Evolutionary conservation across 805 yeast species (phyloP).

Genomic region (Groenewaldozyma salmanticensis): DNA sequence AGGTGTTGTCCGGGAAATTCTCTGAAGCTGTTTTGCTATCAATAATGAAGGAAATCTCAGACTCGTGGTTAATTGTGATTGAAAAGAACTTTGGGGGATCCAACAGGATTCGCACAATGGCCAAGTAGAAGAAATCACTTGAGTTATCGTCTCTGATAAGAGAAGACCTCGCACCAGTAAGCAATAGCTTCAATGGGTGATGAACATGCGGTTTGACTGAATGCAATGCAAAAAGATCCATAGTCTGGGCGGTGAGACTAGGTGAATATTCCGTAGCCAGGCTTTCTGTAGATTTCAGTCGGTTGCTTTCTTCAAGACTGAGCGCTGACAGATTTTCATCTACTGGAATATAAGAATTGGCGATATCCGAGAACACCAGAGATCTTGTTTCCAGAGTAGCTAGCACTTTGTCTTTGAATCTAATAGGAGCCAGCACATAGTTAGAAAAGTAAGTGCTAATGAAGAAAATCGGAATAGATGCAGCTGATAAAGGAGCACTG

Average conservation of each 20-base stretch:
- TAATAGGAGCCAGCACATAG: slow-evolving; percentile 48
- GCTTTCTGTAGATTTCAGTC: slow-evolving; percentile 2
- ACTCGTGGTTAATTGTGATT: slow-evolving; percentile 21
- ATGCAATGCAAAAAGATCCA: slow-evolving; percentile 16
- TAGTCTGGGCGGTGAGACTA: slow-evolving; percentile 5
- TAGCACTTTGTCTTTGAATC: slow-evolving; percentile 36
- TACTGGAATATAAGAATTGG: slow-evolving; percentile 33
- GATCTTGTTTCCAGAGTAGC: slow-evolving; percentile 34
- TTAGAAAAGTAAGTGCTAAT: slow-evolving; percentile 55
- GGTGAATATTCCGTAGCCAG: neutral
- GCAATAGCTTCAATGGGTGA: slow-evolving; percentile 32
- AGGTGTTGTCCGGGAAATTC: slow-evolving; percentile 38
- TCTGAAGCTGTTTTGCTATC: slow-evolving; percentile 13
- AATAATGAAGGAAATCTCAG: slow-evolving; percentile 24
- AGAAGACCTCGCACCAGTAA: slow-evolving; percentile 52
- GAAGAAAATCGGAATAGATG: slow-evolving; percentile 50
- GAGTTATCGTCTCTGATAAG: slow-evolving; percentile 32
- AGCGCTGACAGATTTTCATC: slow-evolving; percentile 5
- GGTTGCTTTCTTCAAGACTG: neutral
- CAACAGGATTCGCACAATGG: slow-evolving; percentile 33
- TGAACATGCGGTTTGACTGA: slow-evolving; percentile 39
- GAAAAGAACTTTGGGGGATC: slow-evolving; percentile 23
- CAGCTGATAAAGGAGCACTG: slow-evolving; percentile 48
- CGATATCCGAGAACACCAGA: slow-evolving; percentile 36
- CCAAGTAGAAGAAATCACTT: slow-evolving; percentile 17